Base-by-base conservation (phyloP, 2,329 filamentous ascomycete genomes). In the Ceratocystis colombiana region DNA sequence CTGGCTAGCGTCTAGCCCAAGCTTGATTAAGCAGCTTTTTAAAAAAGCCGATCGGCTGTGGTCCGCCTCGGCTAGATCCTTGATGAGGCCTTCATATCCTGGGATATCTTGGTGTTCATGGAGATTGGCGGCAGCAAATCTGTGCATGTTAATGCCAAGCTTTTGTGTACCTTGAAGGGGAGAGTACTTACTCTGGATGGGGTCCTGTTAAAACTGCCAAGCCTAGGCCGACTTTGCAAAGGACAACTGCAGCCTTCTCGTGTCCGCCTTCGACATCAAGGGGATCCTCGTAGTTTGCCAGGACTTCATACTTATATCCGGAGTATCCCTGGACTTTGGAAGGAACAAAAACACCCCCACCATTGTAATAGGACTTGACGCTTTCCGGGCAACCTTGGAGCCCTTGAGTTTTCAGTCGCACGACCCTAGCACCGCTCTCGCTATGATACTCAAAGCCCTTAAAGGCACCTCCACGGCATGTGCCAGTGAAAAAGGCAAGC, bases 261-360 rank as follows among this genome's bases (percentile, higher is more conserved):
- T 83, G 79, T 0, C 90, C 90, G 0, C 87, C 81, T 65, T 95
- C 87, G 2, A 96, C 88, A 70, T 88, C 84, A 12, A 96, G 75
- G 15, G 87, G 79, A 45, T 90, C 87, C 0, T 81, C 81, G 73
- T 94, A 99, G 67, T 81, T 88, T 0, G 93, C 94, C 28, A 99
- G 78, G 5, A 96, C 81, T 74, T 96, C 77, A 37, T 82, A 80
- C 66, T 79, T 77, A 66, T 84, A 79, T 57, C 81, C 83, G 6
- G 53, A 64, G 53, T 61, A 68, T 30, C 61, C 61, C 48, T 50
- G 46, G 5, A 25, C 46, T 2, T 81, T 80, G 1, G 88, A 87
- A 75, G 94, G 87, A 0, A 96, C 89, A 77, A 97, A 99, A 1
- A 96, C 85, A 2, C 94, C 92, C 0, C 94, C 94, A 0, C 94